These are phyloP conservation scores for Durotheca rogersii DNA, from an alignment of 495 filamentous ascomycete genomes.

Conservation along the genomic window DNA sequence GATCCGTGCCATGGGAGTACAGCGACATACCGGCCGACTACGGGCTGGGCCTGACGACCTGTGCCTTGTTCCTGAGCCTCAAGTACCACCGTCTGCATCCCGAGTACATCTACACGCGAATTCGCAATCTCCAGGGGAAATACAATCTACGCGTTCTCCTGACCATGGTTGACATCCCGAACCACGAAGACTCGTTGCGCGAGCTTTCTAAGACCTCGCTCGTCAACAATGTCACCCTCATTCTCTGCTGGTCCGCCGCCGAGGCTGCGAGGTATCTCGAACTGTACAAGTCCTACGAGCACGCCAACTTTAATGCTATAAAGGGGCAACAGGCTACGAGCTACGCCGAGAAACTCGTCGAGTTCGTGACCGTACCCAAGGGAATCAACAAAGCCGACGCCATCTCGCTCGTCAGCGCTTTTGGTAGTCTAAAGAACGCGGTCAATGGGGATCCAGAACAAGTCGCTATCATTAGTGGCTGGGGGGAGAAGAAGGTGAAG, in stretches of 20 bases:
- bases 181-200: slow-evolving; percentile 74
- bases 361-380: slow-evolving; percentile 87
- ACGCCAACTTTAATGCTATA: slow-evolving; percentile 78
- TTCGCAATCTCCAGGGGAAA: slow-evolving; percentile 73
- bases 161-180: slow-evolving; percentile 89
- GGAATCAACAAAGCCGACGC: slow-evolving; percentile 95
- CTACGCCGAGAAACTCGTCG: slow-evolving; percentile 86
- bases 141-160: slow-evolving; percentile 83
- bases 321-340: slow-evolving; percentile 75
- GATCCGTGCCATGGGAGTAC: slow-evolving; percentile 92
- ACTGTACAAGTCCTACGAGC: slow-evolving; percentile 88
- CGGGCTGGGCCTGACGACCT: slow-evolving; percentile 81
- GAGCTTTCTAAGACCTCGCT: slow-evolving; percentile 82
- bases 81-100: slow-evolving; percentile 98
- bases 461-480: slow-evolving; percentile 76
- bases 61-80: slow-evolving; percentile 86
- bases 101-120: slow-evolving; percentile 95
- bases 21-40: slow-evolving; percentile 93
- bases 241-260: slow-evolving; percentile 89
- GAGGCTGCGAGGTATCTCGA: slow-evolving; percentile 94
- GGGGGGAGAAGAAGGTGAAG: slow-evolving; percentile 93
- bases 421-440: slow-evolving; percentile 82
- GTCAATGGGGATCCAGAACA: slow-evolving; percentile 87
- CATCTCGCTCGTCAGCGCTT: slow-evolving; percentile 78
- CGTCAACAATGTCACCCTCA: slow-evolving; percentile 86